Evolutionary conservation across 108 stramenopile genomes (phyloP).

Genomic region (Parmales sp.): DNA sequence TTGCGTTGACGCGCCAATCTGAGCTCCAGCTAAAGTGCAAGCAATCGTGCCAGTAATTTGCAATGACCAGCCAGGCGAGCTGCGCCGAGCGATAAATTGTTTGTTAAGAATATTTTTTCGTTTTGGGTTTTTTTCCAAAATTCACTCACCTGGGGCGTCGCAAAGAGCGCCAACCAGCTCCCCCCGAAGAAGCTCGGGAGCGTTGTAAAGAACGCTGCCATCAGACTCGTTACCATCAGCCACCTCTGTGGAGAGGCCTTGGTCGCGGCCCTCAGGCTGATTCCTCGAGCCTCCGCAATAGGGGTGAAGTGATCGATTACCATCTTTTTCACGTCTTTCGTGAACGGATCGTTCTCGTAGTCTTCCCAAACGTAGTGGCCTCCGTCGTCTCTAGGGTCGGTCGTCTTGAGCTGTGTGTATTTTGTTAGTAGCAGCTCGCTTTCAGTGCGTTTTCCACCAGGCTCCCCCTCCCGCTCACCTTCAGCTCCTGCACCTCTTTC

Average conservation of each 20-base stretch:
- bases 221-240: constrained; percentile 22
- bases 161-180: constrained; percentile 25
- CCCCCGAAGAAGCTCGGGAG: constrained; percentile 28
- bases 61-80: constrained; percentile 32
- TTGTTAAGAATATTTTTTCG: too few relatives aligned
- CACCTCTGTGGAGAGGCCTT: constrained; percentile 38
- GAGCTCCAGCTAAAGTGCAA: constrained; percentile 36
- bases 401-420: constrained; percentile 17
- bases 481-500: background rate
- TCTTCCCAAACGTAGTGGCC: constrained; percentile 35
- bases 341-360: constrained; percentile 35
- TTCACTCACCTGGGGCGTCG: too few relatives aligned
- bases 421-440: too few relatives aligned
- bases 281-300: constrained; percentile 31
- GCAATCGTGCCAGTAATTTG: constrained; percentile 46
- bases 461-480: too few relatives aligned
- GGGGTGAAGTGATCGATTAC: constrained; percentile 25
- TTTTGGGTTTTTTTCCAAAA: too few relatives aligned
- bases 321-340: constrained; percentile 23
- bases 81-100: too few relatives aligned
- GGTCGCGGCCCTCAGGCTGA: constrained; percentile 21
- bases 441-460: too few relatives aligned
- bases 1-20: constrained; percentile 44
- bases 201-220: constrained; percentile 24
- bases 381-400: constrained; percentile 34